Evolutionary conservation across 345 rosid genomes (phyloP).

Genomic region (Citrus glauca): DNA sequence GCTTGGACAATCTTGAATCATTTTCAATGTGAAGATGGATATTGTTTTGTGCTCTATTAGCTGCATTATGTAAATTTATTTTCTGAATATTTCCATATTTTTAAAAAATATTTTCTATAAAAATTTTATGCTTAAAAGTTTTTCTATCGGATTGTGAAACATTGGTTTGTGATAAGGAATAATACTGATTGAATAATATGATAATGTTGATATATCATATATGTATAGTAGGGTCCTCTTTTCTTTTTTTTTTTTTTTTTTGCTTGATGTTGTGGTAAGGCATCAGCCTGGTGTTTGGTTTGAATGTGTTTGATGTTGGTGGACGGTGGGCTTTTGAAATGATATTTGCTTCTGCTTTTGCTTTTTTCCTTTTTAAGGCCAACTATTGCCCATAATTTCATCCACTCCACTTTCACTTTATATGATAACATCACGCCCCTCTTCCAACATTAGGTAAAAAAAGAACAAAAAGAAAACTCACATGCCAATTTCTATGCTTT

Average conservation of each 20-base stretch:
- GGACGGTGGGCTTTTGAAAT: slow-evolving; percentile 2
- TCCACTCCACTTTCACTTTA: background rate
- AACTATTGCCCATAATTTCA: slow-evolving; percentile 2
- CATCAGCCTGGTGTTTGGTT: slow-evolving; percentile 3
- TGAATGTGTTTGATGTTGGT: background rate
- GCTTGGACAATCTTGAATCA: background rate
- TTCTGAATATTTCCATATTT: background rate
- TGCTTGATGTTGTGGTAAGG: slow-evolving; percentile 4
- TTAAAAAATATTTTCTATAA: background rate
- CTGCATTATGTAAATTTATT: slow-evolving; percentile 1
- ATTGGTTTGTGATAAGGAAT: background rate
- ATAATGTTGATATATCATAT: background rate
- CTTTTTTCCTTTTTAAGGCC: background rate
- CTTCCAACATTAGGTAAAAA: background rate
- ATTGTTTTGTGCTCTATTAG: background rate
- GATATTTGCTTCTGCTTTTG: background rate
- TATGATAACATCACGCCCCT: background rate
- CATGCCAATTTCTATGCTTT: background rate
- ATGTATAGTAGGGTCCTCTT: background rate
- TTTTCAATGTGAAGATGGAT: background rate
- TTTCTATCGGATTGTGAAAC: background rate
- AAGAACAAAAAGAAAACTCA: background rate
- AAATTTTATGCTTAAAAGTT: background rate
- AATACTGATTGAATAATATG: too few species aligned
- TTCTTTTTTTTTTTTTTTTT: too few species aligned